These are phyloP conservation scores for Penicillium silybi DNA, from an alignment of 495 filamentous ascomycete species.

Conservation along the genomic window DNA sequence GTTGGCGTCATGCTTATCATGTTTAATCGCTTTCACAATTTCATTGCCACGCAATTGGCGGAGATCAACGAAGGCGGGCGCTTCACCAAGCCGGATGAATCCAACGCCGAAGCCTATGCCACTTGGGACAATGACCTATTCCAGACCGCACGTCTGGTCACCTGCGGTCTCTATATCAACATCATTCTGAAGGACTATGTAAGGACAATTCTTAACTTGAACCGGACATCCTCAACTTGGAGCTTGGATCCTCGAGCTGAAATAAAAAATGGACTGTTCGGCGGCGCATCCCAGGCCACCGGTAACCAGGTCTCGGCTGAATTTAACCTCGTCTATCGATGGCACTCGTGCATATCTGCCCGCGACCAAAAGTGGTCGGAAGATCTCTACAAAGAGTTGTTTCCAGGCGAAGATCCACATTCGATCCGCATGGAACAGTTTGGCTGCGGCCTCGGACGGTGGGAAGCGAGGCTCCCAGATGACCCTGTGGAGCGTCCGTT, in stretches of 20 bases:
- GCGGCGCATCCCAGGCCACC: conserved; percentile 31
- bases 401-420: conserved; percentile 47
- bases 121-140: conserved; percentile 76
- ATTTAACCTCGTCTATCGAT: conserved; percentile 73
- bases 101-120: conserved; percentile 47
- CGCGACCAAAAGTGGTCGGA: conserved; percentile 74
- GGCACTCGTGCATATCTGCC: conserved; percentile 73
- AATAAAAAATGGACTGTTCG: conserved; percentile 37
- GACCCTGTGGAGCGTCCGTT: conserved; percentile 66
- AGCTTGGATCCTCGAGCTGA: conserved; percentile 69
- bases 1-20: conserved; percentile 72
- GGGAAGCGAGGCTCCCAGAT: conserved; percentile 51
- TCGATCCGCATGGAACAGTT: conserved; percentile 55
- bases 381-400: conserved; percentile 59
- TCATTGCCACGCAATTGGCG: conserved; percentile 58
- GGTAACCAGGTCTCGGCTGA: conserved; percentile 78
- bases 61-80: conserved; percentile 56
- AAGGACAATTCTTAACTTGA: conserved; percentile 73
- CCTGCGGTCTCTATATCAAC: conserved; percentile 75
- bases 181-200: conserved; percentile 76
- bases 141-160: conserved; percentile 69
- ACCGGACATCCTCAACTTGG: conserved; percentile 70
- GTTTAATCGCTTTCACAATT: conserved; percentile 75
- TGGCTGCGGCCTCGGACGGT: conserved; percentile 53
- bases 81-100: conserved; percentile 50